Evolutionary conservation across 1,139 yeast genomes (phyloP).

Genomic region (Ogataea hybrid): DNA sequence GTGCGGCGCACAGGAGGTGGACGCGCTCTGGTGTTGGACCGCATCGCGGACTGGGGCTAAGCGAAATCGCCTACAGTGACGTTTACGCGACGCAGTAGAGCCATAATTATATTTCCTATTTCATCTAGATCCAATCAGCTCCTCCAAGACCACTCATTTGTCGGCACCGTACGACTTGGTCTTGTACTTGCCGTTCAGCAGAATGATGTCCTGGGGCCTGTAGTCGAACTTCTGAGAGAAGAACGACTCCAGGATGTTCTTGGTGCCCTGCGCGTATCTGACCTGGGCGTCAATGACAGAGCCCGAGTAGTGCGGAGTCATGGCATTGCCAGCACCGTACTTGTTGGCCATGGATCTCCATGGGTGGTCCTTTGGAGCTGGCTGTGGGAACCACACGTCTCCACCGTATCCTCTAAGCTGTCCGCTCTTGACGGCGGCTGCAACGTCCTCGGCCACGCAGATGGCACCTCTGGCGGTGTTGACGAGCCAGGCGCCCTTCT

Average conservation of each 20-base stretch:
- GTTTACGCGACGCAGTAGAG: neutral
- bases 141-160: conserved; percentile 25
- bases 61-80: neutral
- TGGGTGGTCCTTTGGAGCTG: conserved; percentile 74
- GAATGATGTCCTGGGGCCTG: conserved; percentile 72
- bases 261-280: conserved; percentile 69
- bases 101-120: conserved; percentile 6
- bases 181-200: conserved; percentile 68
- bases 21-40: neutral
- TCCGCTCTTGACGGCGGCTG: conserved; percentile 68
- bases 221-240: conserved; percentile 63
- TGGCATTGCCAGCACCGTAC: conserved; percentile 75
- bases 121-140: conserved; percentile 1
- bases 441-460: conserved; percentile 69
- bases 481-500: conserved; percentile 73
- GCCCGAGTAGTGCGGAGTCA: conserved; percentile 84
- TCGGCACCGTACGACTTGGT: conserved; percentile 69
- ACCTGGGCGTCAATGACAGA: conserved; percentile 78
- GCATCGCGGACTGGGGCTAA: neutral
- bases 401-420: conserved; percentile 80
- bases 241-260: conserved; percentile 61
- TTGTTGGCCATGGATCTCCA: conserved; percentile 71
- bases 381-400: conserved; percentile 82
- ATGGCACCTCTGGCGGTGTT: conserved; percentile 88
- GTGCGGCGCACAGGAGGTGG: conserved; percentile 6